Conservation (phyloP, 2,329 filamentous ascomycete species). For the Emericellopsis atlantica region DNA sequence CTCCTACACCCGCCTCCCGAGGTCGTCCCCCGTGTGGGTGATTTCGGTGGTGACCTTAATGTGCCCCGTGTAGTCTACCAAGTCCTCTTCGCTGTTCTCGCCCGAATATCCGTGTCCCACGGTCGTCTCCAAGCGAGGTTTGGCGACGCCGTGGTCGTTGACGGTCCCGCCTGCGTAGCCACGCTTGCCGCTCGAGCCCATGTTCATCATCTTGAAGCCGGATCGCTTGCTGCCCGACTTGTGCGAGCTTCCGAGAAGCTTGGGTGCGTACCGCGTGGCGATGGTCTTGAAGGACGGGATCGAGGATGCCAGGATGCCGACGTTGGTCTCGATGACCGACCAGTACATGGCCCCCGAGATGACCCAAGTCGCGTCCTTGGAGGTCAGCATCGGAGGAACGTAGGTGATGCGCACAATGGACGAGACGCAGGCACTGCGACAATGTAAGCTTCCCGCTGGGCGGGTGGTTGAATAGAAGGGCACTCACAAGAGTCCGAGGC, state of each 20-base stretch:
- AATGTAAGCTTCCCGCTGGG: background rate
- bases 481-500: constrained; percentile 26
- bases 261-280: constrained; percentile 5
- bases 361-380: constrained; percentile 18
- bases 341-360: constrained; percentile 27
- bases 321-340: constrained; percentile 20
- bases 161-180: background rate
- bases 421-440: constrained; percentile 25
- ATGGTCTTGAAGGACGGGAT: constrained; percentile 17
- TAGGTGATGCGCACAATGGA: constrained; percentile 32
- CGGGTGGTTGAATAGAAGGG: background rate
- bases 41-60: background rate
- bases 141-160: background rate
- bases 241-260: background rate
- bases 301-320: constrained; percentile 21
- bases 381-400: constrained; percentile 26
- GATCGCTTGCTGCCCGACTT: background rate
- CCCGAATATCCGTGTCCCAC: background rate
- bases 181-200: background rate
- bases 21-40: background rate
- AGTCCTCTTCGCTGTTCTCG: background rate
- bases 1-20: too few species aligned
- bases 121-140: background rate
- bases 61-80: background rate
- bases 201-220: constrained; percentile 1